These are phyloP conservation scores for Kalmanozyma brasiliensis DNA, from an alignment of 1,284 basidiomycete genomes.

Conservation along the genomic window DNA sequence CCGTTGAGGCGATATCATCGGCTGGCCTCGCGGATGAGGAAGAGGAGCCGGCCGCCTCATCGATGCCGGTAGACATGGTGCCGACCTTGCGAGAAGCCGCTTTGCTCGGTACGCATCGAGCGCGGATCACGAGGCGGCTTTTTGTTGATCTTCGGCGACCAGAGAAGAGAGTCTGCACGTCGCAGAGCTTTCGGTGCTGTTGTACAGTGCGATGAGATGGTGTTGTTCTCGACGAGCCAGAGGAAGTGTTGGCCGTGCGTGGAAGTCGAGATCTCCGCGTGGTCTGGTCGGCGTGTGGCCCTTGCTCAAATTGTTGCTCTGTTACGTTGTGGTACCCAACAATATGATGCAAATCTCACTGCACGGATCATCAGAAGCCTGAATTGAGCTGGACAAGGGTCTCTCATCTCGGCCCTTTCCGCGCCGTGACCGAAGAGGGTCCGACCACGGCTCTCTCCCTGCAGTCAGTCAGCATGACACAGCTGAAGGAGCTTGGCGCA, in stretches of 20 bases:
- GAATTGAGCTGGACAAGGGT: too few relatives aligned
- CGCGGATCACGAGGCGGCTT: not conserved
- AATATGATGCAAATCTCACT: not conserved
- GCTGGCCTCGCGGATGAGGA: conserved; percentile 1
- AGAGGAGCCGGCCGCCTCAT: conserved; percentile 7
- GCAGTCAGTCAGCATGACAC: too few relatives aligned
- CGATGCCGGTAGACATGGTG: conserved; percentile 16
- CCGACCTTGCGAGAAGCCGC: conserved; percentile 5
- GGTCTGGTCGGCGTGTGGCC: too few relatives aligned
- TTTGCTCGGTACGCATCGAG: conserved; percentile 17
- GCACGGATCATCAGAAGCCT: conserved; percentile 14
- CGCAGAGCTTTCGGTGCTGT: too few relatives aligned
- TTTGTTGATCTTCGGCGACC: too few relatives aligned
- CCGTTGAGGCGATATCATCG: not conserved
- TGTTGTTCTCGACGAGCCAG: too few relatives aligned
- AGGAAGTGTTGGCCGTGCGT: not conserved
- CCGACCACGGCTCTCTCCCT: too few relatives aligned
- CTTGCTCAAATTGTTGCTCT: not conserved
- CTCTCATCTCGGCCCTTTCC: too few relatives aligned
- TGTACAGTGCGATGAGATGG: too few relatives aligned
- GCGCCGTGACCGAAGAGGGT: too few relatives aligned
- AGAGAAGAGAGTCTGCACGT: too few relatives aligned
- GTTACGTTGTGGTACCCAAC: not conserved
- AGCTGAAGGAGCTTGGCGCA: too few relatives aligned
- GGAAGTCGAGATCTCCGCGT: not conserved